phyloP scores from a whole-genome alignment of 202 grass and related monocot genomes.

The Digitaria exilis region DNA sequence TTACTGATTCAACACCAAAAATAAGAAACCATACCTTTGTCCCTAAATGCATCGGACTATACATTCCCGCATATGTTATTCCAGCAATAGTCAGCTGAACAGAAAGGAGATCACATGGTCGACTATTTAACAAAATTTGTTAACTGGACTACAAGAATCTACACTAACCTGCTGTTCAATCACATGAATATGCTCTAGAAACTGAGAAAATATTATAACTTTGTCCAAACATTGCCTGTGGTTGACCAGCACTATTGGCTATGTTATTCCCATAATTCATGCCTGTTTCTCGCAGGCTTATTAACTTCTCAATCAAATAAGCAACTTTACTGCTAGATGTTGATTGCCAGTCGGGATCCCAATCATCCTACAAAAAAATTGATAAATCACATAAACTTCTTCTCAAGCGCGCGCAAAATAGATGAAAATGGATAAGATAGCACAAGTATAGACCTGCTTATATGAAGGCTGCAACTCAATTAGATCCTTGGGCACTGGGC shows the following conservation, averaged over 20 bases:
- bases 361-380: conserved; percentile 70
- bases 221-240: conserved; percentile 59
- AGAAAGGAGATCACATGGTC: conserved; percentile 41
- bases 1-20: not conserved
- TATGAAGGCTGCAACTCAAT: conserved; percentile 99
- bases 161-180: conserved; percentile 85
- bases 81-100: conserved; percentile 80
- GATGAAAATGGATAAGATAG: conserved; percentile 24
- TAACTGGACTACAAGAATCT: conserved; percentile 12
- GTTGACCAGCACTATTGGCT: conserved; percentile 37
- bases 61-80: conserved; percentile 86
- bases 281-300: conserved; percentile 59
- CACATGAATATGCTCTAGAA: conserved; percentile 97
- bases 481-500: conserved; percentile 98
- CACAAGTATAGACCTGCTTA: conserved; percentile 66
- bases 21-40: conserved; percentile 58
- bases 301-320: conserved; percentile 78
- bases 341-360: conserved; percentile 97
- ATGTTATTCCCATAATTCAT: conserved; percentile 50
- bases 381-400: conserved; percentile 6
- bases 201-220: conserved; percentile 98
- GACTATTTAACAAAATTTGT: conserved; percentile 18
- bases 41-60: conserved; percentile 87
- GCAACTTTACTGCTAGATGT: conserved; percentile 97
- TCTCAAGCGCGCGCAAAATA: conserved; percentile 18